Percentiles rank a stretch among this genome's conserved stretches.
phyloP scores from a whole-genome alignment of 2,329 filamentous ascomycete species.

The Amylocarpus encephaloides region DNA sequence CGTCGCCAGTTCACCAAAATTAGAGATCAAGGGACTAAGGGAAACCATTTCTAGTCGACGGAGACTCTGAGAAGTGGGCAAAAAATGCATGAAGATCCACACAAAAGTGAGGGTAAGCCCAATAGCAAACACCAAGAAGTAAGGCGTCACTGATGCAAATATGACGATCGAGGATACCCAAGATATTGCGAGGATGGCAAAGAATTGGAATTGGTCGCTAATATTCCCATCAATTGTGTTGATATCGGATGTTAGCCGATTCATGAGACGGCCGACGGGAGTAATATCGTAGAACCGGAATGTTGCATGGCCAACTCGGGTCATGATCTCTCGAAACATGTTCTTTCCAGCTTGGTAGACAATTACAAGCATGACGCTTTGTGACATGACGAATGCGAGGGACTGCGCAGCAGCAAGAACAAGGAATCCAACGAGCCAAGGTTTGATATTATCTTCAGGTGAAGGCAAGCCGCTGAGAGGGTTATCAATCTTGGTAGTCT shows the following conservation, averaged over 20 bases:
- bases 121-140: slow-evolving; percentile 68
- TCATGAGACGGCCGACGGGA: slow-evolving; percentile 85
- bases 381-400: slow-evolving; percentile 52
- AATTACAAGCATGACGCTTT: slow-evolving; percentile 67
- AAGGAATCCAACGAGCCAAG: slow-evolving; percentile 70
- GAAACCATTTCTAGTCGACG: slow-evolving; percentile 85
- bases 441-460: slow-evolving; percentile 58
- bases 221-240: slow-evolving; percentile 85
- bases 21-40: slow-evolving; percentile 80
- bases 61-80: slow-evolving; percentile 77
- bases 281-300: slow-evolving; percentile 92
- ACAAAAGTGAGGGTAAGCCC: slow-evolving; percentile 63
- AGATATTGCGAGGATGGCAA: slow-evolving; percentile 63
- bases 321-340: slow-evolving; percentile 68
- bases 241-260: slow-evolving; percentile 84
- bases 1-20: slow-evolving; percentile 82
- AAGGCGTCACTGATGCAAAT: slow-evolving; percentile 71
- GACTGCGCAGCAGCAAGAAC: slow-evolving; percentile 57
- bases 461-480: slow-evolving; percentile 52
- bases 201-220: slow-evolving; percentile 62
- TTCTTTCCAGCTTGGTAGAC: slow-evolving; percentile 70
- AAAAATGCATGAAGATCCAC: slow-evolving; percentile 66
- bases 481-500: slow-evolving; percentile 34
- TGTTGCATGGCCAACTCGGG: slow-evolving; percentile 67
- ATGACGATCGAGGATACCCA: slow-evolving; percentile 70